Conservation (phyloP, 2,329 filamentous ascomycete genomes). For the Stagonosporopsis tanaceti region DNA sequence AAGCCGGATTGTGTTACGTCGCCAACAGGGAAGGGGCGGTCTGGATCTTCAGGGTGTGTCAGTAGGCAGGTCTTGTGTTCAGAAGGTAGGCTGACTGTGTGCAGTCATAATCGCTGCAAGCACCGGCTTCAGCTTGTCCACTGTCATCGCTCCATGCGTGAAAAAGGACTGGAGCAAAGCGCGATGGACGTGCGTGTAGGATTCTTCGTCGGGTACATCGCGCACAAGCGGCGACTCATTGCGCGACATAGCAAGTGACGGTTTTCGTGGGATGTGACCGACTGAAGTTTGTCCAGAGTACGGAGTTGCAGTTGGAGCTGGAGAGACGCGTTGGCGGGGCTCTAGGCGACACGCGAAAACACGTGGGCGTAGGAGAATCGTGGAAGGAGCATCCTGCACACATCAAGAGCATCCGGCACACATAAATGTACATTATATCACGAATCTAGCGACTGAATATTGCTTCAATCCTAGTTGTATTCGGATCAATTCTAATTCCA, state of each 20-base stretch:
- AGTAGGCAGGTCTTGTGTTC: not conserved
- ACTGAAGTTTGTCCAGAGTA: not conserved
- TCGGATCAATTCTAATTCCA: not conserved
- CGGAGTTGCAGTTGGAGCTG: not conserved
- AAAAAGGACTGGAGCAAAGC: conserved; percentile 92
- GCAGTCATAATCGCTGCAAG: conserved; percentile 77
- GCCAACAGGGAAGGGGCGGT: conserved; percentile 60
- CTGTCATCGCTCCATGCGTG: conserved; percentile 78
- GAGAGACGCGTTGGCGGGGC: conserved; percentile 13
- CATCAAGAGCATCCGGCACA: too few relatives aligned
- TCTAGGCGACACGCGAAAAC: conserved; percentile 25
- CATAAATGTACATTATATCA: too few relatives aligned
- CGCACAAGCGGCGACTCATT: conserved; percentile 20
- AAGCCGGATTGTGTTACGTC: conserved; percentile 71
- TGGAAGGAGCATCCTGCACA: not conserved
- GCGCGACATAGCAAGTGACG: conserved; percentile 7
- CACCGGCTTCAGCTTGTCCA: conserved; percentile 74
- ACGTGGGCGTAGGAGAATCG: conserved; percentile 1
- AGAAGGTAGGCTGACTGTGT: conserved; percentile 51
- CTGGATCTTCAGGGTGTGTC: conserved; percentile 38
- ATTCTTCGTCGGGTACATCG: conserved; percentile 16
- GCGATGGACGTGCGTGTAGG: conserved; percentile 69
- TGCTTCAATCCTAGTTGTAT: not conserved
- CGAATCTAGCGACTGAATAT: not conserved
- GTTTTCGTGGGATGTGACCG: not conserved